These are phyloP conservation scores for Flaveria floridana DNA, from an alignment of 140 eudicot species.

Conservation along the genomic window DNA sequence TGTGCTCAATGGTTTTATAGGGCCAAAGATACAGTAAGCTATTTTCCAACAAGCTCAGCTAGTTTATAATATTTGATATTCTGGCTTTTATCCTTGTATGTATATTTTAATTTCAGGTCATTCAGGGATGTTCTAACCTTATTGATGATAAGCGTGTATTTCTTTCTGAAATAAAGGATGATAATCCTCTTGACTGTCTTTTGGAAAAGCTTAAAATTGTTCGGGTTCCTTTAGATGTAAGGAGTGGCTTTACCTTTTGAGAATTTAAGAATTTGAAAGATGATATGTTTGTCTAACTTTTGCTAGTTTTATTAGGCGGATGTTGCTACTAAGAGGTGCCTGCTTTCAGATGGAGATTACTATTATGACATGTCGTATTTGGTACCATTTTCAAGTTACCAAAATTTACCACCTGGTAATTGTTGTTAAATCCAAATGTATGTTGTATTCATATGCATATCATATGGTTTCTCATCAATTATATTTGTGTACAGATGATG, in stretches of 20 bases:
- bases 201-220: slow-evolving; percentile 51
- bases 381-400: slow-evolving; percentile 53
- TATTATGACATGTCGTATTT: slow-evolving; percentile 62
- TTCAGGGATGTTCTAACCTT: slow-evolving; percentile 39
- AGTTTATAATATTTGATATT: too few relatives aligned
- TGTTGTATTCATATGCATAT: too few relatives aligned
- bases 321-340: slow-evolving; percentile 24
- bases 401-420: slow-evolving; percentile 52
- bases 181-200: slow-evolving; percentile 80
- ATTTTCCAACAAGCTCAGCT: neutral
- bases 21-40: slow-evolving; percentile 65
- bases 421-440: neutral
- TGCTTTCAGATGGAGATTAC: slow-evolving; percentile 43
- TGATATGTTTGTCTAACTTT: neutral
- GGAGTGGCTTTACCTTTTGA: slow-evolving; percentile 16
- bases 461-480: neutral
- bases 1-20: slow-evolving; percentile 83
- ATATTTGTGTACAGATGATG: slow-evolving; percentile 30
- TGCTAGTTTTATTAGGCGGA: slow-evolving; percentile 42
- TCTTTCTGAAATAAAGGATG: slow-evolving; percentile 66
- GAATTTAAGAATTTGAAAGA: too few relatives aligned
- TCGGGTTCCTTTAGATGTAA: slow-evolving; percentile 51
- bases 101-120: slow-evolving; percentile 45
- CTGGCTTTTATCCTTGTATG: neutral
- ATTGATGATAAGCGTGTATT: slow-evolving; percentile 60